phyloP scores from a whole-genome alignment of 441 rosid genomes.

The Oxalis stricta region DNA sequence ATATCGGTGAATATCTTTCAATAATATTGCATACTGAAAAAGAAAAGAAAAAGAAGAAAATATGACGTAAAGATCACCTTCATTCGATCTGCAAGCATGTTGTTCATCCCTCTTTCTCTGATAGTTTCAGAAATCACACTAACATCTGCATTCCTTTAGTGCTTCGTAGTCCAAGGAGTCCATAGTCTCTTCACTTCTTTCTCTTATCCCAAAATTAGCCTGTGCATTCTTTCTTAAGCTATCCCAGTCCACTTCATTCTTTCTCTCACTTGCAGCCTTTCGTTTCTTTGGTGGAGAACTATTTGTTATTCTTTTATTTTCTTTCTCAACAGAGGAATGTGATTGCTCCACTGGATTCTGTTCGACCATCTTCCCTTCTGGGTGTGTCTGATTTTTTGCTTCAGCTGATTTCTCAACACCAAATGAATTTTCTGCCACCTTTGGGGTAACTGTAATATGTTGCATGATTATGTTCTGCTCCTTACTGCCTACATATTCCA shows the following conservation, averaged over 20 bases:
- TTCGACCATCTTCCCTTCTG: constrained; percentile 16
- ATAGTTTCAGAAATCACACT: constrained; percentile 49
- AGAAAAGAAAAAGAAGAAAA: no score
- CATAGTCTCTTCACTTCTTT: constrained; percentile 41
- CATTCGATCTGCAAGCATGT: constrained; percentile 85
- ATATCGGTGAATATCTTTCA: constrained; percentile 10
- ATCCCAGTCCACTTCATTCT: constrained; percentile 69
- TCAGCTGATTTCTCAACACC: constrained; percentile 19
- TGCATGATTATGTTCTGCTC: constrained; percentile 19
- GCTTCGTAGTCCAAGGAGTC: constrained; percentile 91
- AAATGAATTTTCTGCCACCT: constrained; percentile 17
- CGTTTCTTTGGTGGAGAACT: constrained; percentile 34
- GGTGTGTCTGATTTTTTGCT: constrained; percentile 14
- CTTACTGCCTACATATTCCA: constrained; percentile 15
- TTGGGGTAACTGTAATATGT: constrained; percentile 17
- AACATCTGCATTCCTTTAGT: constrained; percentile 43
- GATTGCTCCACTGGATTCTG: constrained; percentile 25
- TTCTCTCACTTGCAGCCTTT: constrained; percentile 30
- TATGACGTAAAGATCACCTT: no score
- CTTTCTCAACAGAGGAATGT: constrained; percentile 15
- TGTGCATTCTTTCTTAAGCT: constrained; percentile 43
- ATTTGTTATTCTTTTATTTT: constrained; percentile 20
- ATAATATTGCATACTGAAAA: no score
- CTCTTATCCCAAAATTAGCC: constrained; percentile 26
- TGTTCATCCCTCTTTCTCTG: constrained; percentile 89